Conservation (phyloP, 2,329 filamentous ascomycete species). For the Talaromyces piceae region DNA sequence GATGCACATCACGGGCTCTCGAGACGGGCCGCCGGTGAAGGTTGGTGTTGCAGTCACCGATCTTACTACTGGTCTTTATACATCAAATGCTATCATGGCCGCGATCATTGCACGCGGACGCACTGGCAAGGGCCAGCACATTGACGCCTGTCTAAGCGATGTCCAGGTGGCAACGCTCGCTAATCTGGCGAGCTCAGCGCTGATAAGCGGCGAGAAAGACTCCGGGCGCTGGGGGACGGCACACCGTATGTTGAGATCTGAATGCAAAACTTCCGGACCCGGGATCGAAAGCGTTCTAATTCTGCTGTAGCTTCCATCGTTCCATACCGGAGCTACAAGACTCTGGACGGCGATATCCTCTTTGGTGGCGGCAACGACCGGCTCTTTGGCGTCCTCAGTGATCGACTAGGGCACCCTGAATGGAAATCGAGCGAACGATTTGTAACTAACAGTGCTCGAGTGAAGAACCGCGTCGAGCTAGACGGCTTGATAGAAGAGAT, state of each 20-base stretch:
- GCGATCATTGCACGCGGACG: constrained; percentile 68
- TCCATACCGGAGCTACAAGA: constrained; percentile 77
- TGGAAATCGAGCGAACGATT: constrained; percentile 53
- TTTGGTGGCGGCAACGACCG: constrained; percentile 59
- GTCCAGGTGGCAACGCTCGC: constrained; percentile 89
- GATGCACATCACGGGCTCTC: constrained; percentile 93
- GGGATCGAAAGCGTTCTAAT: not conserved
- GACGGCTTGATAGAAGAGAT: constrained; percentile 71
- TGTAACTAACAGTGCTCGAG: constrained; percentile 52
- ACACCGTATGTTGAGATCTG: constrained; percentile 56
- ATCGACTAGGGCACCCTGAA: constrained; percentile 50
- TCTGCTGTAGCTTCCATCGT: constrained; percentile 76
- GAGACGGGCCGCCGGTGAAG: constrained; percentile 88
- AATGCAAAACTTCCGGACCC: not conserved
- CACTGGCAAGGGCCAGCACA: constrained; percentile 78
- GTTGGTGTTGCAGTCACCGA: constrained; percentile 97
- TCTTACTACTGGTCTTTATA: constrained; percentile 89
- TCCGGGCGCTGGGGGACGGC: constrained; percentile 91
- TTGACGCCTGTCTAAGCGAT: constrained; percentile 85
- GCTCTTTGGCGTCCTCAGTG: constrained; percentile 53
- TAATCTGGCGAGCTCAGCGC: constrained; percentile 89
- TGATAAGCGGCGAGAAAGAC: constrained; percentile 83
- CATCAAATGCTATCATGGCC: constrained; percentile 91
- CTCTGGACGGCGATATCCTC: constrained; percentile 55
- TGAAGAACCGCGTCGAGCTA: constrained; percentile 63